A percentile compares a stretch with the other conserved stretches of the same genome.
Evolutionary conservation across 2,329 filamentous ascomycete genomes (phyloP).

Genomic region (Aspergillus sp.): DNA sequence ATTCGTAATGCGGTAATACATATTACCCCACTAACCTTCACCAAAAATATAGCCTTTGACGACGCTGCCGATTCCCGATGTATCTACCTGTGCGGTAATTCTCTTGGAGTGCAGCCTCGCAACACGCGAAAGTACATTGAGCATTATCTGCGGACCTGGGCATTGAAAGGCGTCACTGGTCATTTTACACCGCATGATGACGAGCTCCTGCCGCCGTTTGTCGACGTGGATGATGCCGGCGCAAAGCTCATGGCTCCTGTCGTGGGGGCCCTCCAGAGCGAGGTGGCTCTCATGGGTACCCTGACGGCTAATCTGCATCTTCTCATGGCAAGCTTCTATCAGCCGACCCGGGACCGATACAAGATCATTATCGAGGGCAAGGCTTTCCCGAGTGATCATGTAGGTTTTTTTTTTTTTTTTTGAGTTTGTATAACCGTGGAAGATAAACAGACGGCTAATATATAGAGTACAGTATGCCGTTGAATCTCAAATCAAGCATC

Average conservation of each 20-base stretch:
- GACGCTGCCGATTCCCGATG: slow-evolving; percentile 47
- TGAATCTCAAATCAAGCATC: slow-evolving; percentile 74
- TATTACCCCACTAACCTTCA: slow-evolving; percentile 3
- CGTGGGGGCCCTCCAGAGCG: slow-evolving; percentile 69
- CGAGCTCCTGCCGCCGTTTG: slow-evolving; percentile 69
- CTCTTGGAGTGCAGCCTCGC: slow-evolving; percentile 78
- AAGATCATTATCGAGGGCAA: slow-evolving; percentile 90
- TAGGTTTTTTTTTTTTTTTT: slow-evolving; percentile 36
- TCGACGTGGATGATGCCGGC: slow-evolving; percentile 75
- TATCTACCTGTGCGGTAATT: slow-evolving; percentile 89
- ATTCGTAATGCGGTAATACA: neutral
- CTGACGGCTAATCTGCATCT: slow-evolving; percentile 80
- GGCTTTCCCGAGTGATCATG: slow-evolving; percentile 84
- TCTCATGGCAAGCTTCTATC: slow-evolving; percentile 81
- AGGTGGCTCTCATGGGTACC: slow-evolving; percentile 87
- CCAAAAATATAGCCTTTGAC: slow-evolving; percentile 17
- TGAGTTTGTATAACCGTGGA: neutral
- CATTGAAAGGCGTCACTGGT: slow-evolving; percentile 77
- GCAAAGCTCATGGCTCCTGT: slow-evolving; percentile 68
- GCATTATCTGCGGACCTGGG: slow-evolving; percentile 79
- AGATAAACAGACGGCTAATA: slow-evolving; percentile 9
- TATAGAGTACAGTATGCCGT: slow-evolving; percentile 66
- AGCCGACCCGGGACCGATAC: slow-evolving; percentile 62
- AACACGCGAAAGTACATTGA: slow-evolving; percentile 65
- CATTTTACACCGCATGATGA: slow-evolving; percentile 72